Evolutionary conservation across 192 early-diverging fungal genomes (phyloP).

Genomic region (Umbelopsis sp.): DNA sequence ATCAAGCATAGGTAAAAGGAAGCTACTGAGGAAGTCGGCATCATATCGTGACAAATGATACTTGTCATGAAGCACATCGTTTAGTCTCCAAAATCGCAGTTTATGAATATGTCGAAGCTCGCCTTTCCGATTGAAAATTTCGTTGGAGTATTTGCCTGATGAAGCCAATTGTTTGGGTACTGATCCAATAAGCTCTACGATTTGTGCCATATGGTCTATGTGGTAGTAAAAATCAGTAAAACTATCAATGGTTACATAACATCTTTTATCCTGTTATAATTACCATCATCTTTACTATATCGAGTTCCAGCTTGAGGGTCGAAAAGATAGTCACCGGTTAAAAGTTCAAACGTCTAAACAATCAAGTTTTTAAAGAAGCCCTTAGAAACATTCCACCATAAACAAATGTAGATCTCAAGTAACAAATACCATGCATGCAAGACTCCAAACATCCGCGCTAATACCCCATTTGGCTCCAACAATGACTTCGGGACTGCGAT

Average conservation of each 20-base stretch:
- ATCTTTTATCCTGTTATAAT: neutral
- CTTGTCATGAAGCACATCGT: slow-evolving; percentile 87
- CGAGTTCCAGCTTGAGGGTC: slow-evolving; percentile 84
- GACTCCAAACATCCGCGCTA: slow-evolving; percentile 89
- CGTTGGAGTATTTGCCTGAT: slow-evolving; percentile 79
- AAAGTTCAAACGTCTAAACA: slow-evolving; percentile 77
- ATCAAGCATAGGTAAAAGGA: slow-evolving; percentile 83
- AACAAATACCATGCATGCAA: slow-evolving; percentile 76
- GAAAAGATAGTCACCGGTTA: slow-evolving; percentile 94
- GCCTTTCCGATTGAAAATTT: slow-evolving; percentile 87
- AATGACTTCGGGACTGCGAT: slow-evolving; percentile 94
- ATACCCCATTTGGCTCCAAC: slow-evolving; percentile 84
- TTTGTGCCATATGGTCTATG: slow-evolving; percentile 92
- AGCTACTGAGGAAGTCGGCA: slow-evolving; percentile 71
- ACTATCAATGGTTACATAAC: neutral
- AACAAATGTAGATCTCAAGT: too few species aligned
- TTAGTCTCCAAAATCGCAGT: slow-evolving; percentile 76
- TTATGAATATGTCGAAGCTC: slow-evolving; percentile 88
- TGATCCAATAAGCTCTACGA: slow-evolving; percentile 84
- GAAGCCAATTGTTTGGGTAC: slow-evolving; percentile 80
- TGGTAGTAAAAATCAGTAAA: neutral
- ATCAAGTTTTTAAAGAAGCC: neutral
- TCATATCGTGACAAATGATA: slow-evolving; percentile 75
- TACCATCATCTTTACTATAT: slow-evolving; percentile 93
- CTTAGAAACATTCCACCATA: neutral